Conservation (phyloP, 208 protist species). For the Trypanosoma congolense region DNA sequence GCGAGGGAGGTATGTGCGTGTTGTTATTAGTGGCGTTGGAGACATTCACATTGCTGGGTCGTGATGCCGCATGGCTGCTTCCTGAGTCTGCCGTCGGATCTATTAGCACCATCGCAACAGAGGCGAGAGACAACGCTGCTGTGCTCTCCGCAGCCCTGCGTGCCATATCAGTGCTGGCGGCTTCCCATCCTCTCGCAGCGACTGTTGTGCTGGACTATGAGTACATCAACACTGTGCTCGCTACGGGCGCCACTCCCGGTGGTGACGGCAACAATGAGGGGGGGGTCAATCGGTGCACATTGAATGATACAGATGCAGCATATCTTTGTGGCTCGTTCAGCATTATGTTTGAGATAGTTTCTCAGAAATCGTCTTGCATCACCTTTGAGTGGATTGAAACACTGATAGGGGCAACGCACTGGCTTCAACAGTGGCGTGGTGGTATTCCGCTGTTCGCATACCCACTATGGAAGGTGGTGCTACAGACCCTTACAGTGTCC, state of each 20-base stretch:
- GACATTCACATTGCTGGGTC: conserved; percentile 10
- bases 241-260: conserved; percentile 3
- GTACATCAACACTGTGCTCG: conserved; percentile 39
- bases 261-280: conserved; percentile 10
- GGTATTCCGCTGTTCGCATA: conserved; percentile 13
- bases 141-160: conserved; percentile 28
- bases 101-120: conserved; percentile 43
- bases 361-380: conserved; percentile 33
- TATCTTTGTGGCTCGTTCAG: conserved; percentile 51
- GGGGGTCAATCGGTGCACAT: conserved; percentile 3
- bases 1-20: conserved; percentile 15
- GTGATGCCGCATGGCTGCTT: conserved; percentile 7
- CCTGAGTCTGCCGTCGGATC: conserved; percentile 26
- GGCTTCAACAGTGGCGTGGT: conserved; percentile 17
- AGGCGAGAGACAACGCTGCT: conserved; percentile 14
- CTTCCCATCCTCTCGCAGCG: conserved; percentile 44
- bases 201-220: conserved; percentile 64
- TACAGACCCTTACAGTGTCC: conserved; percentile 34
- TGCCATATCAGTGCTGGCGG: conserved; percentile 33
- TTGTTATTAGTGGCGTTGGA: conserved; percentile 22
- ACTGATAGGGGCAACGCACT: conserved; percentile 23
- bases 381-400: conserved; percentile 83
- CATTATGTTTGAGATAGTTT: conserved; percentile 65
- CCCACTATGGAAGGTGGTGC: conserved; percentile 40
- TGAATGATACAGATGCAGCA: conserved; percentile 18